phyloP scores from a whole-genome alignment of 23 red algal species.

The Gracilariopsis chorda region DNA sequence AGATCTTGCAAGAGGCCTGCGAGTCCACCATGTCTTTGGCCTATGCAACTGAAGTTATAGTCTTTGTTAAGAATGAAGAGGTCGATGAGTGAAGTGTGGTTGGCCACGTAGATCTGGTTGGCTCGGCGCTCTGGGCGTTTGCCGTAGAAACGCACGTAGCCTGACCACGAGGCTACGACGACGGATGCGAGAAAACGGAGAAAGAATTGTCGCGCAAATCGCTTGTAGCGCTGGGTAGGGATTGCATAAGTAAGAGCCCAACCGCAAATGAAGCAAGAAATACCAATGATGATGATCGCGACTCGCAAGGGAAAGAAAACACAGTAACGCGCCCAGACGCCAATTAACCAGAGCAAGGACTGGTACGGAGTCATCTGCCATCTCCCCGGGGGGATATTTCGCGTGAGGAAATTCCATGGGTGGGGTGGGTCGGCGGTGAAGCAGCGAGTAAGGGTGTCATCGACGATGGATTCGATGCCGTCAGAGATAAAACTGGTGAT shows the following conservation, averaged over 20 bases:
- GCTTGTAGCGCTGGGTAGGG: background rate
- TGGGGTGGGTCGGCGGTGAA: conserved; percentile 80
- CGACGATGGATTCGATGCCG: conserved; percentile 75
- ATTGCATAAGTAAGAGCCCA: conserved; percentile 41
- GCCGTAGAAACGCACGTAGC: conserved; percentile 82
- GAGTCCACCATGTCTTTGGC: conserved; percentile 88
- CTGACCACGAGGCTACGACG: conserved; percentile 87
- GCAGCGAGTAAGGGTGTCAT: conserved; percentile 80
- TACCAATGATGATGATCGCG: conserved; percentile 39
- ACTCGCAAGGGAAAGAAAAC: conserved; percentile 84
- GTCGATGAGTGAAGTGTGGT: conserved; percentile 92
- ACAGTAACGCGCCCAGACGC: conserved; percentile 87
- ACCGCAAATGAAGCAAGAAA: conserved; percentile 48
- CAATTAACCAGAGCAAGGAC: conserved; percentile 65
- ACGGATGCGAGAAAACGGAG: conserved; percentile 79
- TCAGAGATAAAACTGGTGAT: conserved; percentile 55
- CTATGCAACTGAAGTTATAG: conserved; percentile 90
- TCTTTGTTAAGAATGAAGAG: conserved; percentile 88
- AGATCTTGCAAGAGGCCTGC: conserved; percentile 93
- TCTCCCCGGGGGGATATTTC: conserved; percentile 57
- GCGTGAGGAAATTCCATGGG: conserved; percentile 94
- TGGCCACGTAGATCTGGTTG: conserved; percentile 97
- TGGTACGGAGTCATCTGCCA: conserved; percentile 68
- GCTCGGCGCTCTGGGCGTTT: conserved; percentile 65
- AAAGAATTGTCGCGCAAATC: conserved; percentile 51